phyloP scores from a whole-genome alignment of 495 filamentous ascomycete genomes.

The Hypoxylon crocopeplum region DNA sequence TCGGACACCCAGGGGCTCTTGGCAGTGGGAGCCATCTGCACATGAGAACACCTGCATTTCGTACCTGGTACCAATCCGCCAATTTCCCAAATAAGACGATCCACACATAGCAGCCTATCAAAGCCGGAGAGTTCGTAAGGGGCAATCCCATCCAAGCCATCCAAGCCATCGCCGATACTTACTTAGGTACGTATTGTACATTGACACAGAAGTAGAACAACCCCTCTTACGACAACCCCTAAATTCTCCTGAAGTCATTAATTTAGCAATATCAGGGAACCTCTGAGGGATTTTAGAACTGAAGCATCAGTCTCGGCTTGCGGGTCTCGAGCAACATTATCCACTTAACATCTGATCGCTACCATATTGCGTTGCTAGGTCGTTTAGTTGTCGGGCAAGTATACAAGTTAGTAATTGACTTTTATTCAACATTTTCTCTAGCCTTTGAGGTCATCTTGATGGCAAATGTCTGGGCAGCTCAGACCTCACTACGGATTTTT shows the following conservation, averaged over 20 bases:
- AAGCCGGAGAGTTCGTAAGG: slow-evolving; percentile 23
- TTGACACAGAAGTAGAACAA: background rate
- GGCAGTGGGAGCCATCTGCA: no score
- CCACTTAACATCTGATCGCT: slow-evolving; percentile 23
- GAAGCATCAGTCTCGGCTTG: slow-evolving; percentile 17
- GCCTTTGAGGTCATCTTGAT: background rate
- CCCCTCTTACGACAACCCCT: slow-evolving; percentile 16
- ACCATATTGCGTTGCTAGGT: slow-evolving; percentile 10
- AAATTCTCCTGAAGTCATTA: slow-evolving; percentile 17
- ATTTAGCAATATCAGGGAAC: slow-evolving; percentile 25
- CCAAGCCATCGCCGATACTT: no score
- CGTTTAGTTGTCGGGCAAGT: background rate
- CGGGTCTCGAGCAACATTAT: slow-evolving; percentile 16
- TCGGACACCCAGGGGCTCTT: background rate
- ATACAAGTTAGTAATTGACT: slow-evolving; percentile 15
- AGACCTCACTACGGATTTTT: no score
- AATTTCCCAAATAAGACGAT: slow-evolving; percentile 22
- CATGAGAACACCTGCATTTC: background rate
- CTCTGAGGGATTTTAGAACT: slow-evolving; percentile 30
- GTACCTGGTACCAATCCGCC: slow-evolving; percentile 12
- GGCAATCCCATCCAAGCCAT: no score
- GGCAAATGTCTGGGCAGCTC: no score
- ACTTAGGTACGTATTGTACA: no score
- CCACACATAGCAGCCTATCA: slow-evolving; percentile 21
- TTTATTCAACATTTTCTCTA: slow-evolving; percentile 1